These are phyloP conservation scores for Leishmania tarentolae DNA, from an alignment of 208 protist species.

Conservation along the genomic window DNA sequence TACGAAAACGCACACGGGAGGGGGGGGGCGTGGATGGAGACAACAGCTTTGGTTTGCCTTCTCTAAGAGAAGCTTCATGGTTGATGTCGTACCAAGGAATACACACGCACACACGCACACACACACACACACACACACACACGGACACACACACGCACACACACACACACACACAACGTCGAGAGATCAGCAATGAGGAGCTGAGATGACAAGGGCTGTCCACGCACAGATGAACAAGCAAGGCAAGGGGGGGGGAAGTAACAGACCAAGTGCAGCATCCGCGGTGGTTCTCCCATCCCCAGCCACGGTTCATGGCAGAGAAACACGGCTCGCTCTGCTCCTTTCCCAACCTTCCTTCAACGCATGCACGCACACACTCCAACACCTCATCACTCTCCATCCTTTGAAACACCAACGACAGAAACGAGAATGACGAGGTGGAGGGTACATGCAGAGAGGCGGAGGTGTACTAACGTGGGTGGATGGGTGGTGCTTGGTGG, in stretches of 20 bases:
- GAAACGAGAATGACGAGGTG: background rate
- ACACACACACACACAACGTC: background rate
- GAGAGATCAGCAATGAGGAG: background rate
- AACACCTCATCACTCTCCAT: background rate
- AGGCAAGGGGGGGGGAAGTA: background rate
- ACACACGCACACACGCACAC: conserved; percentile 3
- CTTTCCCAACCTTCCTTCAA: background rate
- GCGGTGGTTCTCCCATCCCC: background rate
- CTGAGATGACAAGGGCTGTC: background rate
- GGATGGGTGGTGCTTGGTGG: background rate
- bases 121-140: too few species aligned
- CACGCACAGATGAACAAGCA: background rate
- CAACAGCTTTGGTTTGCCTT: background rate
- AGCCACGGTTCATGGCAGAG: background rate
- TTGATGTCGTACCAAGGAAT: background rate
- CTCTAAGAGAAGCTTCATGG: too few species aligned
- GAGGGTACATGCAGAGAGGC: background rate
- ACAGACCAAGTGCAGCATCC: background rate
- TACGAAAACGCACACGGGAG: background rate
- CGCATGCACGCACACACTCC: background rate
- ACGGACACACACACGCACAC: background rate
- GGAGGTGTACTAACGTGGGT: background rate
- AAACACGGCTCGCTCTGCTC: background rate
- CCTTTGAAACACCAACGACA: background rate
- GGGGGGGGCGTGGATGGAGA: background rate